A percentile compares a stretch with the other conserved stretches of the same genome.
These are phyloP conservation scores for Suhomyces wounanorum DNA, from an alignment of 1,139 yeast species.

Conservation along the genomic window DNA sequence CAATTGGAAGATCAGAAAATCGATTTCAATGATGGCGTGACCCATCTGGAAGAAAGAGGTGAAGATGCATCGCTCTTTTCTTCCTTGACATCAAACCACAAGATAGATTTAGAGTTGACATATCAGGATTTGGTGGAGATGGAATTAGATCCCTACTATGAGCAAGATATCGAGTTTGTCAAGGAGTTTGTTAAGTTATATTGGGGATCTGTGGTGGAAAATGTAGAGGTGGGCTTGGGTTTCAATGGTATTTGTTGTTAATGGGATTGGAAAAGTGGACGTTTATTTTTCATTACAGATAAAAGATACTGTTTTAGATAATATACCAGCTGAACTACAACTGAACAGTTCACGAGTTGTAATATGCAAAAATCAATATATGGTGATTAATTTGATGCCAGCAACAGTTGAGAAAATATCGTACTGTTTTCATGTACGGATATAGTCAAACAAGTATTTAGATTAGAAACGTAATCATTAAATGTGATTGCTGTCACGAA, in stretches of 20 bases:
- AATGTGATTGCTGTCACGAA: too few relatives aligned
- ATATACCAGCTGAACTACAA: too few relatives aligned
- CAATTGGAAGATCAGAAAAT: slow-evolving; percentile 22
- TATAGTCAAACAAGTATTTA: too few relatives aligned
- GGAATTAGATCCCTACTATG: slow-evolving; percentile 74
- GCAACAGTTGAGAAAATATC: too few relatives aligned
- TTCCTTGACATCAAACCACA: slow-evolving; percentile 13
- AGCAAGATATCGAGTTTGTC: slow-evolving; percentile 58
- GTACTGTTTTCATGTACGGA: too few relatives aligned
- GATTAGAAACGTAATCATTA: too few relatives aligned
- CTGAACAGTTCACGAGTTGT: too few relatives aligned
- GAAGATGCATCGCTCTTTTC: slow-evolving; percentile 13
- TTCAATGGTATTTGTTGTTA: slow-evolving; percentile 33
- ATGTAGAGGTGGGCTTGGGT: slow-evolving; percentile 38
- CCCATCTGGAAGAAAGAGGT: not conserved
- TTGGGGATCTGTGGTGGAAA: slow-evolving; percentile 47
- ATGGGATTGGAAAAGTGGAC: not conserved
- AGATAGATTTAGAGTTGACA: slow-evolving; percentile 41
- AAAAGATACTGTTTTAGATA: too few relatives aligned
- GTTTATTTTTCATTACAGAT: too few relatives aligned
- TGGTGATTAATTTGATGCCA: too few relatives aligned
- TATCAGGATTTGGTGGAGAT: slow-evolving; percentile 63
- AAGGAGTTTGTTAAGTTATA: slow-evolving; percentile 54
- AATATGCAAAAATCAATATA: too few relatives aligned
- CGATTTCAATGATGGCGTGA: not conserved